Base-by-base conservation (phyloP, 106 monocot species). In the Ottelia alismoides region DNA sequence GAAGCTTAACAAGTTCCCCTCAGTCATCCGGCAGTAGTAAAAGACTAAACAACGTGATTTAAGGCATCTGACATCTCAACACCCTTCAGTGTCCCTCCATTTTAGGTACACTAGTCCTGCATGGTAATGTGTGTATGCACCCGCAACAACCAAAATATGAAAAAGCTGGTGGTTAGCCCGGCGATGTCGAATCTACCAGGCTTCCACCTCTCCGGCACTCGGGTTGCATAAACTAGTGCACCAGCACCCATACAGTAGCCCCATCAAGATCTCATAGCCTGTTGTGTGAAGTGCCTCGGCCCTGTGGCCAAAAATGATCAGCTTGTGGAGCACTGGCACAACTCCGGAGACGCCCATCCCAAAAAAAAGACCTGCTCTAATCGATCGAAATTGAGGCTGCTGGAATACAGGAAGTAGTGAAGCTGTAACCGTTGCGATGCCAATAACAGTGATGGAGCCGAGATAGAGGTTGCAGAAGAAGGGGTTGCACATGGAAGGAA, bases 151-250 rank as follows among this genome's bases (percentile, higher is more conserved):
- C 35, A 99, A 67, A 21, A 99, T 65, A 63, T 99, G 98, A 52
- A 99, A 99, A 20, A 99, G 70, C 72, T 99, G 98, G 64, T 99
- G 98, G 35, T 90, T 99, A 26, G 85, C 20, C 98, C 86, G 0
- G 90, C 98, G 47, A 99, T 78, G 58, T 99, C 90, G 47, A 99
- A 99, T 30, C 64, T 90, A 25, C 98, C 98, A 0, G 98, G 98
- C 68, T 52, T 90, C 98, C 90, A 91, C 30, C 90, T 60, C 49
- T 91, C 90, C 3, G 86, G 90, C 20, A 99, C 73, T 55, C 98
- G 70, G 11, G 83, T 75, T 0, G 90, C 90, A 71, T 91, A 99
- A 11, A 99, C 61, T 50, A 99, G 52, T 0, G 98, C 98, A 4
- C 98, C 98, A 3, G 91, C 57, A 1, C n/a, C 98, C 90, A 30